Percentiles rank a stretch among this genome's conserved stretches.
These are phyloP conservation scores for Lichtheimia ornata DNA, from an alignment of 371 early-diverging fungal species.

Conservation along the genomic window DNA sequence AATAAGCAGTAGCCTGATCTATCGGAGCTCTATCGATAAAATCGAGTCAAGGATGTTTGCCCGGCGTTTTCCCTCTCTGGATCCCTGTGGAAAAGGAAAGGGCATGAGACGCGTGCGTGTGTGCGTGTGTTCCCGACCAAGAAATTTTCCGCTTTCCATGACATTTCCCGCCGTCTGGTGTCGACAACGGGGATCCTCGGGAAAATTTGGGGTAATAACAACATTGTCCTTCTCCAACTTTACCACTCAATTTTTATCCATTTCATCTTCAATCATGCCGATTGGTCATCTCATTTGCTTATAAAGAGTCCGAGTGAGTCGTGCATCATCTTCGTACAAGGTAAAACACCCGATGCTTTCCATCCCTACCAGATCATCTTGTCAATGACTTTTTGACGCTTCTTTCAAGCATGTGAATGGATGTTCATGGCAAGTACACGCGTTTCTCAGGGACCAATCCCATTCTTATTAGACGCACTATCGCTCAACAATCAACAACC, in stretches of 20 bases:
- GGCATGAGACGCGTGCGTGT: background rate
- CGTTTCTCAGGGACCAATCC: too few relatives aligned
- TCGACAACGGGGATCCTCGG: conserved; percentile 11
- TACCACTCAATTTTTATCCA: too few relatives aligned
- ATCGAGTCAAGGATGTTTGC: background rate
- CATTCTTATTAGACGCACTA: too few relatives aligned
- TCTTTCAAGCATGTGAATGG: too few relatives aligned
- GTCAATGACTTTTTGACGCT: too few relatives aligned
- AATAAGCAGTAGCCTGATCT: conserved; percentile 12
- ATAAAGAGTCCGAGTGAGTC: too few relatives aligned
- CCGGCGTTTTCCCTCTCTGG: background rate
- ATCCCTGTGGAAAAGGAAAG: too few relatives aligned
- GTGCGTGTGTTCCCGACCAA: background rate
- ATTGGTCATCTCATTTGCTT: conserved; percentile 8
- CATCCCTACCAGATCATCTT: too few relatives aligned
- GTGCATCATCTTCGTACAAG: too few relatives aligned
- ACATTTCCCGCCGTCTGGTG: conserved; percentile 12
- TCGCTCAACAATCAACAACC: too few relatives aligned
- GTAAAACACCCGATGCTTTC: too few relatives aligned
- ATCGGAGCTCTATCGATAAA: background rate
- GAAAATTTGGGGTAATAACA: conserved; percentile 13
- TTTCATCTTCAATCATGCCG: conserved; percentile 17
- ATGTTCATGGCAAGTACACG: too few relatives aligned
- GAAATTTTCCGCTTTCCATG: conserved; percentile 15
- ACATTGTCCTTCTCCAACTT: background rate